Conservation (phyloP, 768 basidiomycete species). For the Cyathus striatus region DNA sequence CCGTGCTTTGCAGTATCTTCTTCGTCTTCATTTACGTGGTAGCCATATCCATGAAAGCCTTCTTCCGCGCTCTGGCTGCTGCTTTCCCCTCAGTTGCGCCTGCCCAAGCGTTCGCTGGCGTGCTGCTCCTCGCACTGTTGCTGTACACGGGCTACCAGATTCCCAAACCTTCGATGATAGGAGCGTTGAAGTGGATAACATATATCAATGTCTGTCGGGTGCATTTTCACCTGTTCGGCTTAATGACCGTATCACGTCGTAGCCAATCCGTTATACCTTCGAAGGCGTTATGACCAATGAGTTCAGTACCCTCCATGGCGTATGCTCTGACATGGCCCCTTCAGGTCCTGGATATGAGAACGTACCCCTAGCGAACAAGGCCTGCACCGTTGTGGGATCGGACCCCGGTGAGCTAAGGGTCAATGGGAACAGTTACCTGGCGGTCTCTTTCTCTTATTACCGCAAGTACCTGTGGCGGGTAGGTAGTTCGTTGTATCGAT, state of each 20-base stretch:
- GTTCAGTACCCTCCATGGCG: conserved; percentile 66
- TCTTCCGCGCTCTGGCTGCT: conserved; percentile 68
- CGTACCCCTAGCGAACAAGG: conserved; percentile 58
- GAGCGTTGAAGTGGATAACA: conserved; percentile 63
- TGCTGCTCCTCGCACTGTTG: conserved; percentile 45
- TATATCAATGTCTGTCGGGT: conserved; percentile 43
- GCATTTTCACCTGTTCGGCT: background rate
- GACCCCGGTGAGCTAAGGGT: conserved; percentile 56
- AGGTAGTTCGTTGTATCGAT: too few relatives aligned
- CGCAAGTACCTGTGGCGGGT: too few relatives aligned
- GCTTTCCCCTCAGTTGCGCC: conserved; percentile 53
- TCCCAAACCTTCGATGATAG: conserved; percentile 60
- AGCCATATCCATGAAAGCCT: conserved; percentile 65
- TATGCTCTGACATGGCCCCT: conserved; percentile 55
- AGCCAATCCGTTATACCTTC: conserved; percentile 71
- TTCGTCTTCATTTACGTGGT: too few relatives aligned
- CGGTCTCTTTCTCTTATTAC: too few relatives aligned
- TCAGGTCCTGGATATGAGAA: conserved; percentile 58
- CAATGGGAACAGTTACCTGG: conserved; percentile 48
- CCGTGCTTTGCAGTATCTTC: background rate
- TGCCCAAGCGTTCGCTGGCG: conserved; percentile 50
- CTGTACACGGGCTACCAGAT: conserved; percentile 58
- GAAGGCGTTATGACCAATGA: conserved; percentile 77
- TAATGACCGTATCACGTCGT: conserved; percentile 14
- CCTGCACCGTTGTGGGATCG: conserved; percentile 69